Conservation (phyloP, 2,329 filamentous ascomycete genomes). For the Macrophomina tecta region DNA sequence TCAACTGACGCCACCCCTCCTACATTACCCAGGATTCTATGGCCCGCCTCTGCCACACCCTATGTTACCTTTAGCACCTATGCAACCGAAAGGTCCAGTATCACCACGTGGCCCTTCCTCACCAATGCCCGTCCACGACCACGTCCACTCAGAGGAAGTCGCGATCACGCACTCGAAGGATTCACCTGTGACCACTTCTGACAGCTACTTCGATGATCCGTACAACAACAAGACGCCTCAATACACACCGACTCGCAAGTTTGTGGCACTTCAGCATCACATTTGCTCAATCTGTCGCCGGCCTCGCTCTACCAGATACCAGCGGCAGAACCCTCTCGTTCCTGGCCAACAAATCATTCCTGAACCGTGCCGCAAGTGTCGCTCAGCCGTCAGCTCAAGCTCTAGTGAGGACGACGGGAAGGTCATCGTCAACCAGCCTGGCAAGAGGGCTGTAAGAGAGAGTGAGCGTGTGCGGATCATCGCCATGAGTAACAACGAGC, state of each 20-base stretch:
- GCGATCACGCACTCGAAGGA: conserved; percentile 18
- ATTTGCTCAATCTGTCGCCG: conserved; percentile 43
- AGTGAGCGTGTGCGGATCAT: conserved; percentile 30
- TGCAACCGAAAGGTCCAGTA: background rate
- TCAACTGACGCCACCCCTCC: conserved; percentile 1
- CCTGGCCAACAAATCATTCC: conserved; percentile 38
- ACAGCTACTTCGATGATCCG: conserved; percentile 20
- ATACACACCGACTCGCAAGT: background rate
- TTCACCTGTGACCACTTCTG: background rate
- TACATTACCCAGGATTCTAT: background rate
- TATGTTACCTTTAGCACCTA: background rate
- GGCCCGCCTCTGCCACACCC: background rate
- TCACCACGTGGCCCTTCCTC: background rate
- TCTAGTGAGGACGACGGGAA: conserved; percentile 29
- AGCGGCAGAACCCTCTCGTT: conserved; percentile 43
- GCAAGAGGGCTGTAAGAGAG: conserved; percentile 25
- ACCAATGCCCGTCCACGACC: conserved; percentile 8
- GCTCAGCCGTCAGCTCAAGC: conserved; percentile 35
- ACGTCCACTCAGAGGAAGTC: conserved; percentile 27
- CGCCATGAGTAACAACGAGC: conserved; percentile 32
- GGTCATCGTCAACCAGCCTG: conserved; percentile 23
- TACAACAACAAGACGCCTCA: conserved; percentile 32
- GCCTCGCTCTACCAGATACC: conserved; percentile 43
- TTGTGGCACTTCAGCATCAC: conserved; percentile 35
- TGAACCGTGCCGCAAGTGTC: conserved; percentile 40